phyloP scores from a whole-genome alignment of 352 stramenopile genomes.

The Phytophthora rubi region DNA sequence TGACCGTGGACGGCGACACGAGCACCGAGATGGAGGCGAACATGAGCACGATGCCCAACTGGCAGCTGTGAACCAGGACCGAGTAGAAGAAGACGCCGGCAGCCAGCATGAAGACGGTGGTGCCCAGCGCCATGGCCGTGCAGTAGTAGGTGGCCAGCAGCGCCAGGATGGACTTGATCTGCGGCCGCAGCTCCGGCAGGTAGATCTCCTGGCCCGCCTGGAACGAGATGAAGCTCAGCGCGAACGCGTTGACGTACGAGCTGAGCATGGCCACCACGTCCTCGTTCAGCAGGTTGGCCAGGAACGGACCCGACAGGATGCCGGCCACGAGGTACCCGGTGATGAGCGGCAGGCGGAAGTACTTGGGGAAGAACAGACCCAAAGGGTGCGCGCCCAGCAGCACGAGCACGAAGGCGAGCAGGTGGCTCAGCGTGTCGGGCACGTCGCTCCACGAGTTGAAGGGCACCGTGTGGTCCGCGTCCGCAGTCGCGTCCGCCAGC shows the following conservation, averaged over 20 bases:
- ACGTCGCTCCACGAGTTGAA: conserved; percentile 47
- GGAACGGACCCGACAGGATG: conserved; percentile 60
- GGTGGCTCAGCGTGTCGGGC: conserved; percentile 49
- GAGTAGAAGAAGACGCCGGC: too few species aligned
- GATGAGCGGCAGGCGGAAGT: conserved; percentile 61
- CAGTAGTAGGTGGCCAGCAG: too few species aligned
- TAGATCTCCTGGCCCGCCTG: conserved; percentile 76
- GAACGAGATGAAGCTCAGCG: conserved; percentile 76
- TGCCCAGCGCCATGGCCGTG: too few species aligned
- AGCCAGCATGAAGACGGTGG: too few species aligned
- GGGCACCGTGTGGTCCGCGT: conserved; percentile 38
- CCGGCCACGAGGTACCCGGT: conserved; percentile 67
- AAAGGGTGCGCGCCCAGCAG: conserved; percentile 59
- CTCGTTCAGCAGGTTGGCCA: conserved; percentile 55
- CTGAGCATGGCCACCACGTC: conserved; percentile 52
- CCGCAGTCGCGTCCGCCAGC: neutral
- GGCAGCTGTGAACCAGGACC: too few species aligned
- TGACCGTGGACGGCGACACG: conserved; percentile 68
- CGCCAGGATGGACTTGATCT: too few species aligned
- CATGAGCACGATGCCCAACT: too few species aligned
- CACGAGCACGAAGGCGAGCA: conserved; percentile 61
- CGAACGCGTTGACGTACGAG: conserved; percentile 61
- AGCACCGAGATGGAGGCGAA: conserved; percentile 16
- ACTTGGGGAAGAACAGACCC: conserved; percentile 57
- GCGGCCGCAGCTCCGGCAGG: conserved; percentile 48